Conservation (phyloP, 192 early-diverging fungal genomes). For the Lunasporangiospora selenospora region DNA sequence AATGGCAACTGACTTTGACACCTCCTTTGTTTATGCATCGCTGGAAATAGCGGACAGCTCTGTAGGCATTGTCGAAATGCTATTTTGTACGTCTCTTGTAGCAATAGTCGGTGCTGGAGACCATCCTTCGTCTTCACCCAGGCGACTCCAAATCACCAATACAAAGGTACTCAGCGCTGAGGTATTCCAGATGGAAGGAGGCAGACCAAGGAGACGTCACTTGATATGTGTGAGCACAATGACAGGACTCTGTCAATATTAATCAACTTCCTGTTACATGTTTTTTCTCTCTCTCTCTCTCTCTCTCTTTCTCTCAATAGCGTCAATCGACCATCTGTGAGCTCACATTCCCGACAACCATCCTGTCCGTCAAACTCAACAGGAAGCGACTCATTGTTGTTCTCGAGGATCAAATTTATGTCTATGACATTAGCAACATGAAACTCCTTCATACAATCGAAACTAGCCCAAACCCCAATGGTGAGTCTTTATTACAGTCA, state of each 20-base stretch:
- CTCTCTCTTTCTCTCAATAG: constrained; percentile 58
- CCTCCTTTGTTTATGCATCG: too few species aligned
- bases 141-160: constrained; percentile 93
- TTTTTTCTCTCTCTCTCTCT: too few species aligned
- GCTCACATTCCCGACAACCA: constrained; percentile 91
- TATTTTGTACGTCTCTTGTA: constrained; percentile 96
- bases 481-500: constrained; percentile 51
- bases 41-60: constrained; percentile 83
- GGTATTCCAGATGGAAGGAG: too few species aligned
- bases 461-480: constrained; percentile 89
- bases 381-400: constrained; percentile 91
- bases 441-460: constrained; percentile 96
- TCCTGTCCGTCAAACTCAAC: constrained; percentile 96
- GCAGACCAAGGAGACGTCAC: too few species aligned
- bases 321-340: constrained; percentile 98
- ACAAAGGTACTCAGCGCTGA: constrained; percentile 77
- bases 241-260: too few species aligned
- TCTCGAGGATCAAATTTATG: constrained; percentile 95
- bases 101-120: constrained; percentile 95
- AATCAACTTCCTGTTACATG: too few species aligned
- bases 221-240: too few species aligned
- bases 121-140: constrained; percentile 85
- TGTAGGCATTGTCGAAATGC: constrained; percentile 96
- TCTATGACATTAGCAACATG: constrained; percentile 99
- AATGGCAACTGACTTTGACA: too few species aligned